Conservation (phyloP, 805 yeast genomes). For the Yamadazyma sp. region DNA sequence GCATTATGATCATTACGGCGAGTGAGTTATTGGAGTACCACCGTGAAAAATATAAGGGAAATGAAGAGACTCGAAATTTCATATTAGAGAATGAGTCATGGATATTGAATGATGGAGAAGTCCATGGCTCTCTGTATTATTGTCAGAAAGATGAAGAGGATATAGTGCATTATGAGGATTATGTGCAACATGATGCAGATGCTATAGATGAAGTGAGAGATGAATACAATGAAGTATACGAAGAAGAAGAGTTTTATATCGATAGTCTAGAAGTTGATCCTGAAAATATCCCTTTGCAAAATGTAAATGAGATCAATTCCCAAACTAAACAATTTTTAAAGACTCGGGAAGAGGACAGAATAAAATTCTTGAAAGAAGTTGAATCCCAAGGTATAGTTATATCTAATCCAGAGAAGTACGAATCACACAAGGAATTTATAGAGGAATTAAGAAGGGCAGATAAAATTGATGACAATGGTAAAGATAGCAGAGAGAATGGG, state of each 20-base stretch:
- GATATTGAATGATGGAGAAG: constrained; percentile 4
- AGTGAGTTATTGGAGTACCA: constrained; percentile 18
- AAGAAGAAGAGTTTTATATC: constrained; percentile 1
- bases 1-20: constrained; percentile 8
- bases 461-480: no score
- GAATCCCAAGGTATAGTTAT: constrained; percentile 18
- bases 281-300: constrained; percentile 1
- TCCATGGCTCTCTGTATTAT: not conserved
- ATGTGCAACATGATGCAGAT: not conserved
- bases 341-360: constrained; percentile 18
- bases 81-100: constrained; percentile 6
- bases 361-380: constrained; percentile 23
- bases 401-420: no score
- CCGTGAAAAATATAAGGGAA: constrained; percentile 8
- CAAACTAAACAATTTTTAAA: constrained; percentile 2
- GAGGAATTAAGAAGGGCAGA: no score
- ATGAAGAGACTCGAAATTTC: constrained; percentile 1
- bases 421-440: no score
- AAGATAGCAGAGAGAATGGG: no score
- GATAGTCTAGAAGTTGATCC: constrained; percentile 1
- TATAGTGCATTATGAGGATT: not conserved
- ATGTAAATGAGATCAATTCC: not conserved
- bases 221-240: not conserved
- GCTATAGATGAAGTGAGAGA: no score
- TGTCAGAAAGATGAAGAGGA: constrained; percentile 3